phyloP scores from a whole-genome alignment of 345 rosid genomes.

The Sisymbrium irio region DNA sequence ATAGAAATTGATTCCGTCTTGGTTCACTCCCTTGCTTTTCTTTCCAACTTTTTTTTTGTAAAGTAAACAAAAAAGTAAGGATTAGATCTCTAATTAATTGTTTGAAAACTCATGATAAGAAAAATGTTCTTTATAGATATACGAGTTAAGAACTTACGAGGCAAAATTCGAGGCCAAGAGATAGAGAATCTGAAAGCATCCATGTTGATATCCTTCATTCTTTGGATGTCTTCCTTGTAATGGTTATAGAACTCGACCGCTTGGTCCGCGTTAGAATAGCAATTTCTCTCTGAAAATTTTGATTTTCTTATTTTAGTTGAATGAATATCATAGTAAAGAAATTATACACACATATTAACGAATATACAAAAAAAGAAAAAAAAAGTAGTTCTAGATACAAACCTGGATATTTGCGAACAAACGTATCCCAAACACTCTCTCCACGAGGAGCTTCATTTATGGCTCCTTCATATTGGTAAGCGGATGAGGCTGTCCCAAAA shows the following conservation, averaged over 20 bases:
- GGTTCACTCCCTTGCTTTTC: slow-evolving; percentile 46
- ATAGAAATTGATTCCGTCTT: slow-evolving; percentile 47
- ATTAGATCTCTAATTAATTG: not conserved
- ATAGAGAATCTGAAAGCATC: slow-evolving; percentile 54
- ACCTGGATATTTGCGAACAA: slow-evolving; percentile 38
- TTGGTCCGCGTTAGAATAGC: slow-evolving; percentile 36
- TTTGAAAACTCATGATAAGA: not conserved
- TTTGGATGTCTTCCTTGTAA: slow-evolving; percentile 43
- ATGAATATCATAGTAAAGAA: not conserved
- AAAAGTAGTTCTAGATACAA: not conserved
- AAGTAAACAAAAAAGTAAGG: not conserved
- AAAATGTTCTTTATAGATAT: not conserved
- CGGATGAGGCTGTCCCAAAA: slow-evolving; percentile 41
- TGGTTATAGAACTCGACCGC: slow-evolving; percentile 39
- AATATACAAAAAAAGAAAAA: not conserved
- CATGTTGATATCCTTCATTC: slow-evolving; percentile 42
- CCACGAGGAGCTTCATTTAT: slow-evolving; percentile 31
- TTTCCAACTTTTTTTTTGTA: slow-evolving; percentile 35
- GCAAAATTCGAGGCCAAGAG: slow-evolving; percentile 53
- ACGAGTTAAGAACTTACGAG: slow-evolving; percentile 34
- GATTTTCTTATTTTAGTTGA: not conserved
- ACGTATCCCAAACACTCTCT: slow-evolving; percentile 42
- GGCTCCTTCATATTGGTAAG: slow-evolving; percentile 43
- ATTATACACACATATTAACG: not conserved
- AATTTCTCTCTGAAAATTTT: slow-evolving; percentile 30